Evolutionary conservation across 148 eudicot genomes (phyloP).

Genomic region (Limonium bicolor): DNA sequence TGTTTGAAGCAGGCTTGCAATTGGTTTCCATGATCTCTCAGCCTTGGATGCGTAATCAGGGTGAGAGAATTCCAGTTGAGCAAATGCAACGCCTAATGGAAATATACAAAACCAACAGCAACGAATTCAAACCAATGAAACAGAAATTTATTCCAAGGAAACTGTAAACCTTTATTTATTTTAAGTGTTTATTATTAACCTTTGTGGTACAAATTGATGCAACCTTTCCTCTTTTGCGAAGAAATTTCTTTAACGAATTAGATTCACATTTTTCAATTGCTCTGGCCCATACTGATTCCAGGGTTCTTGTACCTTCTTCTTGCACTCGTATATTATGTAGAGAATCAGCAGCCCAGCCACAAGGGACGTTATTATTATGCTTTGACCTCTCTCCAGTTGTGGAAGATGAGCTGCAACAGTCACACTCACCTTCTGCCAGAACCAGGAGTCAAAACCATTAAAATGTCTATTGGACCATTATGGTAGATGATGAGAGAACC

Average conservation of each 20-base stretch:
- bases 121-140: not conserved
- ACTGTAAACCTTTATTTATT: too few relatives aligned
- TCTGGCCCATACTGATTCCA: conserved; percentile 60
- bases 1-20: conserved; percentile 65
- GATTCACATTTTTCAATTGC: conserved; percentile 58
- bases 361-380: conserved; percentile 34
- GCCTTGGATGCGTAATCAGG: conserved; percentile 62
- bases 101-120: not conserved
- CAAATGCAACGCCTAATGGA: conserved; percentile 53
- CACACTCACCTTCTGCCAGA: conserved; percentile 68
- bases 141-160: too few relatives aligned
- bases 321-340: conserved; percentile 27
- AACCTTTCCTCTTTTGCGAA: conserved; percentile 65
- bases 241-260: conserved; percentile 43
- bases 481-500: too few relatives aligned
- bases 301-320: conserved; percentile 27
- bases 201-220: conserved; percentile 50
- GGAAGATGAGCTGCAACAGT: conserved; percentile 63
- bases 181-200: too few relatives aligned
- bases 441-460: not conserved
- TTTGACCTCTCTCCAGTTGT: conserved; percentile 62
- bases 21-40: conserved; percentile 84
- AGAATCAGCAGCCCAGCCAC: conserved; percentile 24
- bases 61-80: conserved; percentile 55
- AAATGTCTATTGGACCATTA: too few relatives aligned